These are phyloP conservation scores for Sporobolomyces pararoseus DNA, from an alignment of 768 basidiomycete species.

Conservation along the genomic window DNA sequence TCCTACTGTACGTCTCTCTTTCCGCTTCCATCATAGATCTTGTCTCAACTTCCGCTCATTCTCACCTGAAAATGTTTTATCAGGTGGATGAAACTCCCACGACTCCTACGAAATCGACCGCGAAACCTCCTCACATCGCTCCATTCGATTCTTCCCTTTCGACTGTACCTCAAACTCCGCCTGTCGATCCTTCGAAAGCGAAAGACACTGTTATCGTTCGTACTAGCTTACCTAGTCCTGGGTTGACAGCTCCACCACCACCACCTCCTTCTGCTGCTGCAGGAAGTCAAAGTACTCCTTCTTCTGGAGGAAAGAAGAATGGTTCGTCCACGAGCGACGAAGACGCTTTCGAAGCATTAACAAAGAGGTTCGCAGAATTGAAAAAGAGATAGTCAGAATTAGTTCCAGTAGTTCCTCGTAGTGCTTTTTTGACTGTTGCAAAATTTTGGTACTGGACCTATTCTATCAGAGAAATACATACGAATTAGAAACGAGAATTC, in stretches of 20 bases:
- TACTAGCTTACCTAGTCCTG: constrained; percentile 25
- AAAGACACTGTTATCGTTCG: constrained; percentile 12
- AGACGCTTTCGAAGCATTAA: constrained; percentile 71
- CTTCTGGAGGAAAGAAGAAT: background rate
- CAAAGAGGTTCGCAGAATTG: constrained; percentile 76
- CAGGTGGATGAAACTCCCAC: background rate
- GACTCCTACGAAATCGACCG: background rate
- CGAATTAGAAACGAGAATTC: too few species aligned
- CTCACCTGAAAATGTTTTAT: background rate
- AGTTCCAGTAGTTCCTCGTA: too few species aligned
- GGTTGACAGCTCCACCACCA: background rate
- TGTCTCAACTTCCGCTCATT: background rate
- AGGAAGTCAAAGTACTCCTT: too few species aligned
- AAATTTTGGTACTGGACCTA: too few species aligned
- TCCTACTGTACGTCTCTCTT: background rate
- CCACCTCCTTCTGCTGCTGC: background rate
- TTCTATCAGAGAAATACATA: too few species aligned
- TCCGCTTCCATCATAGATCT: background rate
- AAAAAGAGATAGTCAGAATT: constrained; percentile 67
- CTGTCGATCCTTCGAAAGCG: constrained; percentile 20
- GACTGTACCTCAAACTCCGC: constrained; percentile 18
- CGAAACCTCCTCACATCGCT: constrained; percentile 14
- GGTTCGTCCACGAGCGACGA: constrained; percentile 49
- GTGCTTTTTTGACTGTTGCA: too few species aligned
- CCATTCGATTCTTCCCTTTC: constrained; percentile 33